phyloP scores from a whole-genome alignment of 2,329 filamentous ascomycete species.

The Colletotrichum sp. region DNA sequence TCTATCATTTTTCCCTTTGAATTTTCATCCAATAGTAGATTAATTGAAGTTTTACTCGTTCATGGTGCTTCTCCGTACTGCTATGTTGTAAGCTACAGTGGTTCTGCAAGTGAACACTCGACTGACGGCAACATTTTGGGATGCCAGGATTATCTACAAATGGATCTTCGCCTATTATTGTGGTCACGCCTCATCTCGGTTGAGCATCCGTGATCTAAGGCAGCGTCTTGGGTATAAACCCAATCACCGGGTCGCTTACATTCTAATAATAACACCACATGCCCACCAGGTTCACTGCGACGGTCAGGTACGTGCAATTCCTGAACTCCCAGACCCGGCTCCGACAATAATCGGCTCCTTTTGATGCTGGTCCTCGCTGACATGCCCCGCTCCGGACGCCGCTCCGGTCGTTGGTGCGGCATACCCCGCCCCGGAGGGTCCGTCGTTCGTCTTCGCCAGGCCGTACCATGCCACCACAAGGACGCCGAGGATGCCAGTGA shows the following conservation, averaged over 20 bases:
- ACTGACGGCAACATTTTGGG: neutral
- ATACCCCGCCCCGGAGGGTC: neutral
- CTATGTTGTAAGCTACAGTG: neutral
- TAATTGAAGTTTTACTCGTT: neutral
- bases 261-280: neutral
- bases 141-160: neutral
- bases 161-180: neutral
- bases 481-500: conserved; percentile 73
- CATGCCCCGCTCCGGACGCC: neutral
- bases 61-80: neutral
- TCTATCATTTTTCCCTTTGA: neutral
- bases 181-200: neutral
- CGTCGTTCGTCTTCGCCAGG: conserved; percentile 31
- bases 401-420: neutral
- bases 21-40: conserved; percentile 1
- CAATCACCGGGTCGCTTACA: neutral
- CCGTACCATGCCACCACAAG: conserved; percentile 73
- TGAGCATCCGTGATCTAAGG: neutral
- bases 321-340: neutral
- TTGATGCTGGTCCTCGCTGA: neutral
- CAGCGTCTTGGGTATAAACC: neutral
- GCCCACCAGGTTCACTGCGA: neutral
- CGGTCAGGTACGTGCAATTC: neutral
- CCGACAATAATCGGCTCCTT: neutral
- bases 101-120: neutral